Evolutionary conservation across 2,329 filamentous ascomycete genomes (phyloP).

Genomic region (Ramularia endophylla): DNA sequence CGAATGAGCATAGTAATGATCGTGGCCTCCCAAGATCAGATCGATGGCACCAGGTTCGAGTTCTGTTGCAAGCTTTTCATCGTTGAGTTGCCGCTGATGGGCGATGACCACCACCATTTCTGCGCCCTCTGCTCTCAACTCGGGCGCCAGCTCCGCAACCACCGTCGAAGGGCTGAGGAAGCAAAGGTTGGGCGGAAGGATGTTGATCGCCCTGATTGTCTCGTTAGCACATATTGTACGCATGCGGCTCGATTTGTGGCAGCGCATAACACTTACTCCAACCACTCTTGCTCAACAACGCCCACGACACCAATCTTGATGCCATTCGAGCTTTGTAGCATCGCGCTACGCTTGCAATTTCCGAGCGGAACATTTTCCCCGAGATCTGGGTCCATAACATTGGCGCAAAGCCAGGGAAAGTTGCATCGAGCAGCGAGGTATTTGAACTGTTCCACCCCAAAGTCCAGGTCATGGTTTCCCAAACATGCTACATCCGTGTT

Average conservation of each 20-base stretch:
- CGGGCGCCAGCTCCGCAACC: conserved; percentile 67
- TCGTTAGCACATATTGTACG: too few species aligned
- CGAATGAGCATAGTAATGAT: conserved; percentile 79
- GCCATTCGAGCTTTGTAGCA: conserved; percentile 75
- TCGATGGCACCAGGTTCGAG: conserved; percentile 64
- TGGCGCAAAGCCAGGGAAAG: conserved; percentile 87
- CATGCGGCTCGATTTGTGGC: too few species aligned
- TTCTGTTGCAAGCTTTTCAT: conserved; percentile 74
- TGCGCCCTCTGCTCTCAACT: conserved; percentile 67
- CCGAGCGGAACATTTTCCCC: conserved; percentile 70
- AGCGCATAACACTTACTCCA: too few species aligned
- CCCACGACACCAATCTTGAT: conserved; percentile 82
- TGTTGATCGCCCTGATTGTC: conserved; percentile 92
- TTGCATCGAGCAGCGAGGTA: conserved; percentile 66
- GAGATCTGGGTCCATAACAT: conserved; percentile 76
- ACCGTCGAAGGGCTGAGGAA: conserved; percentile 74
- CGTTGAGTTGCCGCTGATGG: conserved; percentile 83
- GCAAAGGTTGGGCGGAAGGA: conserved; percentile 71
- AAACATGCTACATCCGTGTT: conserved; percentile 76
- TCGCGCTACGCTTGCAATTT: conserved; percentile 66
- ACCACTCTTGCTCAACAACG: conserved; percentile 79
- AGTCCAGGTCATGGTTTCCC: conserved; percentile 91
- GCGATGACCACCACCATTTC: conserved; percentile 78
- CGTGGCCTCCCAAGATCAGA: conserved; percentile 81
- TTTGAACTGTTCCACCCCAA: conserved; percentile 75